Percentiles rank a stretch among this genome's conserved stretches.
phyloP scores from a whole-genome alignment of 2,329 filamentous ascomycete genomes.

The Ceratocystis alfenasii region DNA sequence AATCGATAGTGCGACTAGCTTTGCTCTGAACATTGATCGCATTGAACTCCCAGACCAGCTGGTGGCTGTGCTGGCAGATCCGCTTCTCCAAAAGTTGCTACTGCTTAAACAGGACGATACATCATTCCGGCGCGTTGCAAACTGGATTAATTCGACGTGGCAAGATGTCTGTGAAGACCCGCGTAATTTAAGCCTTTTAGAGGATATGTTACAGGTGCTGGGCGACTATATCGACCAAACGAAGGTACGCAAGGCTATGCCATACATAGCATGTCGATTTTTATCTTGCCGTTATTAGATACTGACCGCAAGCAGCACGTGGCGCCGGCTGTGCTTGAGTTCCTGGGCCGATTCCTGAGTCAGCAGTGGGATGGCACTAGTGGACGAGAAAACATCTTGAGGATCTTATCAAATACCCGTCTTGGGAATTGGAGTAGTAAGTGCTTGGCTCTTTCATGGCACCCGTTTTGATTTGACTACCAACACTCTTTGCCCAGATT shows the following conservation, averaged over 20 bases:
- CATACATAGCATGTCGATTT: not conserved
- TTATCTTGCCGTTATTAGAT: not conserved
- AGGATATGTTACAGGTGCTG: slow-evolving; percentile 45
- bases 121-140: slow-evolving; percentile 41
- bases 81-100: slow-evolving; percentile 65
- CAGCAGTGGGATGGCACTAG: slow-evolving; percentile 49
- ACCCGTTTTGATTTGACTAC: slow-evolving; percentile 31
- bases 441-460: slow-evolving; percentile 11
- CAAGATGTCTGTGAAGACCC: slow-evolving; percentile 44
- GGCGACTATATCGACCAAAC: slow-evolving; percentile 44
- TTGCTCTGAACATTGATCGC: slow-evolving; percentile 62
- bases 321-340: slow-evolving; percentile 38
- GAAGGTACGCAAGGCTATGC: slow-evolving; percentile 36
- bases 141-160: slow-evolving; percentile 47
- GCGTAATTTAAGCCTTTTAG: slow-evolving; percentile 36
- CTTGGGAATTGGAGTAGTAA: slow-evolving; percentile 46
- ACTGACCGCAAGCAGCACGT: slow-evolving; percentile 31
- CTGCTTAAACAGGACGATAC: slow-evolving; percentile 48
- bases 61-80: slow-evolving; percentile 62
- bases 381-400: slow-evolving; percentile 42
- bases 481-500: slow-evolving; percentile 35
- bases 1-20: slow-evolving; percentile 55
- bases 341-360: slow-evolving; percentile 42
- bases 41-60: slow-evolving; percentile 75
- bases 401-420: slow-evolving; percentile 45